A percentile compares a stretch with the other conserved stretches of the same genome.
phyloP scores from a whole-genome alignment of 2,329 filamentous ascomycete genomes.

The Ophiostoma piceae region DNA sequence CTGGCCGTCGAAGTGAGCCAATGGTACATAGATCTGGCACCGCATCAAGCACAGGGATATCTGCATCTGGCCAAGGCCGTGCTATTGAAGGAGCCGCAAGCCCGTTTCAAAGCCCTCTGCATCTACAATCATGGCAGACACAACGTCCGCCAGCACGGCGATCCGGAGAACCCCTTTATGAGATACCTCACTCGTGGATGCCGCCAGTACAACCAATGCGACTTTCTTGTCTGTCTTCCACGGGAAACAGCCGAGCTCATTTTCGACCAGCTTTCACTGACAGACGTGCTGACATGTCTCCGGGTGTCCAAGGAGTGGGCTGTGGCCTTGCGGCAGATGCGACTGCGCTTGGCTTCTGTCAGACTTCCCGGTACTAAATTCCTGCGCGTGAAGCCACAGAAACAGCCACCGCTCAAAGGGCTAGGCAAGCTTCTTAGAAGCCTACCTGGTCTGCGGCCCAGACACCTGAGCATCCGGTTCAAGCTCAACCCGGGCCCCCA shows the following conservation, averaged over 20 bases:
- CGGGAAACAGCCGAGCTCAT: conserved; percentile 24
- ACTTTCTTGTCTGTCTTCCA: conserved; percentile 24
- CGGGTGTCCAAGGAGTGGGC: conserved; percentile 23
- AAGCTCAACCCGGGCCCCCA: not conserved
- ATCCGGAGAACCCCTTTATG: not conserved
- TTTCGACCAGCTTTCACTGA: conserved; percentile 20
- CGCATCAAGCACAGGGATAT: conserved; percentile 23
- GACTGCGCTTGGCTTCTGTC: not conserved
- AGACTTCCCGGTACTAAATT: not conserved
- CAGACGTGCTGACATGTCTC: conserved; percentile 18
- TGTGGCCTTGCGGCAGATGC: conserved; percentile 12
- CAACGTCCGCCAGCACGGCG: conserved; percentile 22
- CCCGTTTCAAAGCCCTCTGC: conserved; percentile 24
- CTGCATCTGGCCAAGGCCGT: conserved; percentile 24
- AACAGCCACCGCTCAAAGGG: not conserved
- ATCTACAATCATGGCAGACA: conserved; percentile 26
- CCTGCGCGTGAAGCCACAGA: not conserved
- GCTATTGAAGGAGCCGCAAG: not conserved
- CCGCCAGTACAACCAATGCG: conserved; percentile 19
- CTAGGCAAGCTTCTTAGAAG: conserved; percentile 16
- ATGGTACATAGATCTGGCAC: conserved; percentile 24
- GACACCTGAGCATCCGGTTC: conserved; percentile 8
- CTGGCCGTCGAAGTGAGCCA: conserved; percentile 18
- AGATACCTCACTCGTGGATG: conserved; percentile 19
- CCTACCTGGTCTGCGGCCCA: conserved; percentile 16